Base-by-base conservation (phyloP, 2,329 filamentous ascomycete species). In the Alternaria postmessia region DNA sequence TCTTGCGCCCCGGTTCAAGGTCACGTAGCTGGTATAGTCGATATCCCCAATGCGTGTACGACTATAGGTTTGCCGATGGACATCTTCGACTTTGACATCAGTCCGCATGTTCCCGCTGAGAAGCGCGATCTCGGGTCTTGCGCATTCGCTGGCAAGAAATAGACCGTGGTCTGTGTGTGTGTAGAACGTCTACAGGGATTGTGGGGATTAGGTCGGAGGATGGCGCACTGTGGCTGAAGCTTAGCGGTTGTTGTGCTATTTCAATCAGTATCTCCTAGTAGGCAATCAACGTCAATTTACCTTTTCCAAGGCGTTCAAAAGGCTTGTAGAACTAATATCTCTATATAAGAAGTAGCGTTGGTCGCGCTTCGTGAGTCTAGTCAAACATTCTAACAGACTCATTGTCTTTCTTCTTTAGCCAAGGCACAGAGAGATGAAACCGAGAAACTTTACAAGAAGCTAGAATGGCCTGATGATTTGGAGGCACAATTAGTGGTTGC, bases 51-150 rank as follows among this genome's bases (percentile, higher is more conserved):
- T 75, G 92, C 91, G 0, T 97, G 94, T 74, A 96, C 93, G 4
- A 97, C 94, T 0, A 82, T 97, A 60, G 93, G 93, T 0, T 75
- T 97, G 54, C 94, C 94, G 1, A 92, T 96, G 84, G 94, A 97
- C 79, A 96, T 97, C 54, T 97, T 97, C 71, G 92, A 95, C 73
- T 96, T 97, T 78, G 93, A 97, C 75, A 94, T 97, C 67, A 87
- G 88, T 47, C 92, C 93, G 0, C 84, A 85, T 57, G 83, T 82
- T 5, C 83, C 84, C 7, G 86, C 85, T 3, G 81, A 86, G 73
- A 87, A 88, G 81, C 77, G 83, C 58, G 88, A 93, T 74, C 85
- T 93, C 85, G 91, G 90, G 1, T 81, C 75, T 41, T 95, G 92
- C 77, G 91, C 91, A 1, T 91, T 88, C 75, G 80, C 81, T 5